phyloP scores from a whole-genome alignment of 2,329 filamentous ascomycete genomes.

The Calonectria pseudoturangicola region DNA sequence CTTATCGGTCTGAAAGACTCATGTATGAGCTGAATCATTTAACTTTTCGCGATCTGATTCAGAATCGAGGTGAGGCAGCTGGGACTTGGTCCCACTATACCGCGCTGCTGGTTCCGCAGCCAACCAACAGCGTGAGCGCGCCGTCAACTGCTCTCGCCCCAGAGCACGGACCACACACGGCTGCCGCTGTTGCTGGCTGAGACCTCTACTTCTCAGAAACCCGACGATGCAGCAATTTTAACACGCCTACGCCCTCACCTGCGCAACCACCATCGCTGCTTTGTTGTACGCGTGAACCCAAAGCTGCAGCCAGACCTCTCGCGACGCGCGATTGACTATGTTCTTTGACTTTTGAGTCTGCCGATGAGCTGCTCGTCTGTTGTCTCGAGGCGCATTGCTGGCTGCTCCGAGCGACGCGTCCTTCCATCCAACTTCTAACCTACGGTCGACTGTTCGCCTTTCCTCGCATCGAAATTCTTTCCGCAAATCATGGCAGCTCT shows the following conservation, averaged over 20 bases:
- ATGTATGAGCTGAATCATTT: no score
- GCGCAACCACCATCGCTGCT: conserved; percentile 37
- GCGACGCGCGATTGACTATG: conserved; percentile 53
- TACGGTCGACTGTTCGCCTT: conserved; percentile 38
- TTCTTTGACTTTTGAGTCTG: conserved; percentile 46
- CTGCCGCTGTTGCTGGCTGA: conserved; percentile 23
- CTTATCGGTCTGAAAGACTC: no score
- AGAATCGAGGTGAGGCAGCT: not conserved
- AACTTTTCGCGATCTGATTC: not conserved
- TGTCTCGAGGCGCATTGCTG: conserved; percentile 57
- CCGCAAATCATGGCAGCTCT: conserved; percentile 62
- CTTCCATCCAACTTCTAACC: conserved; percentile 45
- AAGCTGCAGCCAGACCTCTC: conserved; percentile 15
- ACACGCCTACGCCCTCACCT: conserved; percentile 45
- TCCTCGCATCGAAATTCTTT: conserved; percentile 30
- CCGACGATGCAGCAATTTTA: conserved; percentile 50
- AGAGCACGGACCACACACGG: conserved; percentile 38
- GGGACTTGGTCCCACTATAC: not conserved
- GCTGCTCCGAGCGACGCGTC: conserved; percentile 57
- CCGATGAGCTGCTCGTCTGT: conserved; percentile 56
- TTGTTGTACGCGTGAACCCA: conserved; percentile 29
- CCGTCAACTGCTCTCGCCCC: not conserved
- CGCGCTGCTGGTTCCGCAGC: not conserved
- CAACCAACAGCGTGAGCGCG: conserved; percentile 30
- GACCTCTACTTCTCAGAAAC: conserved; percentile 47